Evolutionary conservation across 1,139 yeast species (phyloP).

Genomic region (Geotrichum siamense): DNA sequence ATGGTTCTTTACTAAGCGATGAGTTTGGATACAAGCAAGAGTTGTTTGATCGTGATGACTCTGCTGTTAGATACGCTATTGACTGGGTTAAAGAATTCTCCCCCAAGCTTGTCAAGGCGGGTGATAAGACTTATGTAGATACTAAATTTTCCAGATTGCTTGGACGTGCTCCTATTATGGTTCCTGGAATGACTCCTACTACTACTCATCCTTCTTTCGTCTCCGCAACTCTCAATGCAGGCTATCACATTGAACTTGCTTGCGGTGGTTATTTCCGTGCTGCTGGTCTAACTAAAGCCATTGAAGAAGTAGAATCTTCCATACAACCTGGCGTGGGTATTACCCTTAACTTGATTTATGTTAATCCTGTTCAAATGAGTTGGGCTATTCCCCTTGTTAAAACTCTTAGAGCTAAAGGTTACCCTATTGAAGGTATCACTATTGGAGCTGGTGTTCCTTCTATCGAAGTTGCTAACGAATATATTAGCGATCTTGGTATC

Average conservation of each 20-base stretch:
- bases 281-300: constrained; percentile 60
- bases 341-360: constrained; percentile 87
- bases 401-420: constrained; percentile 80
- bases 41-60: constrained; percentile 62
- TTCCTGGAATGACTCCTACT: constrained; percentile 99
- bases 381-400: constrained; percentile 98
- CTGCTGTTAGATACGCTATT: constrained; percentile 69
- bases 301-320: constrained; percentile 51
- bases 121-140: constrained; percentile 57
- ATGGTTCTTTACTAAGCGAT: constrained; percentile 55
- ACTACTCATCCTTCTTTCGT: constrained; percentile 93
- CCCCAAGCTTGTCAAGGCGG: constrained; percentile 75
- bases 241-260: constrained; percentile 94
- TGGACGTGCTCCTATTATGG: constrained; percentile 94
- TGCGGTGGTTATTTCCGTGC: constrained; percentile 97
- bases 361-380: constrained; percentile 93
- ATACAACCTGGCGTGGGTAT: constrained; percentile 82
- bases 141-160: constrained; percentile 88
- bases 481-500: constrained; percentile 83
- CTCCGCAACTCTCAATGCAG: constrained; percentile 88
- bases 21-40: constrained; percentile 96
- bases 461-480: constrained; percentile 92
- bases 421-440: constrained; percentile 91
- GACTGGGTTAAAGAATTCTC: constrained; percentile 87
- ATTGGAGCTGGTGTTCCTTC: constrained; percentile 99